These are phyloP conservation scores for Aethionema arabicum DNA, from an alignment of 345 rosid genomes.

Conservation along the genomic window DNA sequence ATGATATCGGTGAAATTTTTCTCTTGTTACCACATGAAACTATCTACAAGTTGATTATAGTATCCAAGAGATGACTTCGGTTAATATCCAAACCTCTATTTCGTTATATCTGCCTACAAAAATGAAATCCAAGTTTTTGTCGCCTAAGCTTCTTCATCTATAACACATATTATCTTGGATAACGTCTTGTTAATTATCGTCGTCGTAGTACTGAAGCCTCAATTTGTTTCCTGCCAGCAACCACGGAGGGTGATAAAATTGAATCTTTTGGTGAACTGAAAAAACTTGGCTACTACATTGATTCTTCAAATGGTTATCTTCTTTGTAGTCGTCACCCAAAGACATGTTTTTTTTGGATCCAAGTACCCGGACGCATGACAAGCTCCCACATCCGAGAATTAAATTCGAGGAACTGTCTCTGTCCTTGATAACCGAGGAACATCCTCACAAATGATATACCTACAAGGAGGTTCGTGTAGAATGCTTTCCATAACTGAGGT, in stretches of 20 bases:
- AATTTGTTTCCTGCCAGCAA: slow-evolving; percentile 51
- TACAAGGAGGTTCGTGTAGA: slow-evolving; percentile 59
- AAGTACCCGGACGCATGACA: too few species aligned
- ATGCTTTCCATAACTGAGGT: slow-evolving; percentile 33
- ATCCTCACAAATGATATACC: slow-evolving; percentile 38
- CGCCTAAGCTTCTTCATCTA: slow-evolving; percentile 58
- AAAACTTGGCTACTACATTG: slow-evolving; percentile 60
- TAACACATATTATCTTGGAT: slow-evolving; percentile 52
- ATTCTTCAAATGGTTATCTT: slow-evolving; percentile 56
- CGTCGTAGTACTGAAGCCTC: slow-evolving; percentile 56
- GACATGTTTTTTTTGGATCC: slow-evolving; percentile 61
- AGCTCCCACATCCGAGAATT: slow-evolving; percentile 58
- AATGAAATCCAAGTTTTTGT: slow-evolving; percentile 45
- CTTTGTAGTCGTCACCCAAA: slow-evolving; percentile 73
- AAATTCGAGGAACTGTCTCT: slow-evolving; percentile 53
- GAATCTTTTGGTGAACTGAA: slow-evolving; percentile 47
- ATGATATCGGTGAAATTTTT: slow-evolving; percentile 51
- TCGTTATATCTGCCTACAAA: slow-evolving; percentile 42
- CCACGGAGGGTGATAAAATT: slow-evolving; percentile 55
- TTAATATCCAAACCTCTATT: slow-evolving; percentile 49
- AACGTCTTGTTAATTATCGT: slow-evolving; percentile 34
- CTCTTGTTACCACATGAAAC: slow-evolving; percentile 51
- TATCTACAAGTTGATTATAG: slow-evolving; percentile 41
- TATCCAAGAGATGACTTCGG: slow-evolving; percentile 61
- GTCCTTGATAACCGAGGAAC: slow-evolving; percentile 56